Evolutionary conservation across 805 yeast species (phyloP).

Genomic region (Lipomyces orientalis): DNA sequence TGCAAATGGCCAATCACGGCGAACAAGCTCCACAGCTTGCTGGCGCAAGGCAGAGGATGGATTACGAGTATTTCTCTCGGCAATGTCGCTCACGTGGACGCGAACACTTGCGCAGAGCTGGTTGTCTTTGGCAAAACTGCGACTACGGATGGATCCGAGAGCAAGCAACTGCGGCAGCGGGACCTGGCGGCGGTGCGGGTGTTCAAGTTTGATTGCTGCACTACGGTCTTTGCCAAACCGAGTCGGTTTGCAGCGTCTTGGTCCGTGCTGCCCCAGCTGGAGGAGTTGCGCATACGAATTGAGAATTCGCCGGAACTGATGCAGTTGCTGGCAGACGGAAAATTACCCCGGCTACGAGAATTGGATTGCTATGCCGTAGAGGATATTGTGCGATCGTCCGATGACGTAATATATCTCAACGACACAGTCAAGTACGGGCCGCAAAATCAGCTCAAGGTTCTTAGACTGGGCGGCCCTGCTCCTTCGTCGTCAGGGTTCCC

Average conservation of each 20-base stretch:
- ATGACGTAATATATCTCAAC: constrained; percentile 11
- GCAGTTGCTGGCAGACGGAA: constrained; percentile 3
- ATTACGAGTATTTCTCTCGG: constrained; percentile 9
- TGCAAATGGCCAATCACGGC: constrained; percentile 15
- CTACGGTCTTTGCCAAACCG: constrained; percentile 1
- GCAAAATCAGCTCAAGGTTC: constrained; percentile 12
- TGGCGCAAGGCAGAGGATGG: neutral
- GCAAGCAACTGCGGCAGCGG: neutral
- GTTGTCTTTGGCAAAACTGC: neutral
- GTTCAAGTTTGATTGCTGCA: constrained; percentile 5
- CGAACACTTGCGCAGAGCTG: constrained; percentile 1
- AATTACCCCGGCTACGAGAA: constrained; percentile 13
- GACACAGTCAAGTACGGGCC: constrained; percentile 5
- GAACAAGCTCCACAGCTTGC: neutral
- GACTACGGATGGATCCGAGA: neutral
- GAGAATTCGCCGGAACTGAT: constrained; percentile 16
- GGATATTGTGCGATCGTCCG: constrained; percentile 12
- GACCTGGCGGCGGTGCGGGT: constrained; percentile 1
- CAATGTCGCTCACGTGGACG: neutral
- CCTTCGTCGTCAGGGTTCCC: constrained; percentile 13
- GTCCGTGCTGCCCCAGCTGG: constrained; percentile 10
- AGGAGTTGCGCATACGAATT: constrained; percentile 18
- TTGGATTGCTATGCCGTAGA: constrained; percentile 18
- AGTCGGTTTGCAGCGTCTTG: neutral
- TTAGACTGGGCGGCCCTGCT: constrained; percentile 6